Evolutionary conservation across 352 stramenopile genomes (phyloP).

Genomic region (Phytopythium montanum): DNA sequence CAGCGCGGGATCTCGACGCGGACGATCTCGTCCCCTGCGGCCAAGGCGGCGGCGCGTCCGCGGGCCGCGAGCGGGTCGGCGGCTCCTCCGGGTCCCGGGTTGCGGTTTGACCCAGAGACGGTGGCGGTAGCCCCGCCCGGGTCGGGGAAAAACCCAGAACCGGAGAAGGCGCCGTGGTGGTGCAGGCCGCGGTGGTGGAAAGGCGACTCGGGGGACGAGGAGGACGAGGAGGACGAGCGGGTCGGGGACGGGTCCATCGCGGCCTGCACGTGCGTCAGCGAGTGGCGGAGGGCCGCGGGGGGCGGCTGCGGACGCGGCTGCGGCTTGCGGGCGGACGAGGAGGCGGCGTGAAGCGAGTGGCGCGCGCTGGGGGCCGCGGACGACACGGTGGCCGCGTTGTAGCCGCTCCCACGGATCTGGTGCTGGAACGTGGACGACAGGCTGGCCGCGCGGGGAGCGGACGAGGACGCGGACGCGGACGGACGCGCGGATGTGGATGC

Average conservation of each 20-base stretch:
- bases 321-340: conserved; percentile 21
- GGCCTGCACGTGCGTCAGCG: conserved; percentile 40
- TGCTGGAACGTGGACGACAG: conserved; percentile 28
- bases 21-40: conserved; percentile 51
- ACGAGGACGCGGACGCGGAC: background rate
- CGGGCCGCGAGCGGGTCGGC: conserved; percentile 7
- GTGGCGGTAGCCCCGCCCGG: too few species aligned
- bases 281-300: conserved; percentile 31
- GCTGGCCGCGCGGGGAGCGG: conserved; percentile 8
- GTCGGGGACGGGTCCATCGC: conserved; percentile 27
- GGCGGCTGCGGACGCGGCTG: conserved; percentile 21
- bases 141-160: conserved; percentile 29
- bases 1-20: conserved; percentile 74
- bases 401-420: conserved; percentile 15
- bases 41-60: conserved; percentile 8
- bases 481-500: background rate
- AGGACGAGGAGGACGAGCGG: conserved; percentile 21
- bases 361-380: conserved; percentile 11
- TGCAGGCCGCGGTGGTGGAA: conserved; percentile 12
- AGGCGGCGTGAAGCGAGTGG: conserved; percentile 37
- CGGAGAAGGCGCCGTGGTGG: conserved; percentile 10
- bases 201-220: conserved; percentile 11
- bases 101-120: too few species aligned
- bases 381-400: conserved; percentile 6
- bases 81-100: too few species aligned